These are phyloP conservation scores for Penicillium sp. DNA, from an alignment of 2,329 filamentous ascomycete species.

Conservation along the genomic window DNA sequence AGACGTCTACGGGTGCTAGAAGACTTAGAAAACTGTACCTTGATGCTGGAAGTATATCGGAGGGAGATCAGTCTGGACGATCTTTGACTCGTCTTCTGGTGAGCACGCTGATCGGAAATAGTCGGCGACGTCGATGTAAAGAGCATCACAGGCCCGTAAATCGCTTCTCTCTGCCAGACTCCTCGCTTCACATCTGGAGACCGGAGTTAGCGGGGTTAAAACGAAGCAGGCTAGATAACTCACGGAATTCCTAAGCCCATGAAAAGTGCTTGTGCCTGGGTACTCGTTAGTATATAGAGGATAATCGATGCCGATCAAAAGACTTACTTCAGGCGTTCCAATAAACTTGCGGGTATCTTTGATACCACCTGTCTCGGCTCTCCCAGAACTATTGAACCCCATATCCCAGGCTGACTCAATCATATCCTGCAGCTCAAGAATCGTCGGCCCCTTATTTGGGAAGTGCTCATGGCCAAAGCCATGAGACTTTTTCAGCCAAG, in stretches of 20 bases:
- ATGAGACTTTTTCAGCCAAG: slow-evolving; percentile 66
- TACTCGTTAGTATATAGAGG: slow-evolving; percentile 10
- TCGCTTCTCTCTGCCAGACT: slow-evolving; percentile 54
- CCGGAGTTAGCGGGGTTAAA: slow-evolving; percentile 9
- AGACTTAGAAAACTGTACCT: slow-evolving; percentile 45
- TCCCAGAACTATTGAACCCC: slow-evolving; percentile 73
- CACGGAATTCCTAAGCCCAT: slow-evolving; percentile 66
- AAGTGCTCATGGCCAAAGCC: slow-evolving; percentile 62
- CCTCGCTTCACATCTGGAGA: slow-evolving; percentile 58
- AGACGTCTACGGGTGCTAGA: not conserved
- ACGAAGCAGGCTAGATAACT: slow-evolving; percentile 26
- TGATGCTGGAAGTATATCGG: slow-evolving; percentile 90
- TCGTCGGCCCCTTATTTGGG: slow-evolving; percentile 63
- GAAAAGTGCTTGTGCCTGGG: slow-evolving; percentile 75
- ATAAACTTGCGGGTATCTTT: slow-evolving; percentile 91
- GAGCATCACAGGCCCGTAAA: slow-evolving; percentile 51
- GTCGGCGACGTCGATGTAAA: slow-evolving; percentile 67
- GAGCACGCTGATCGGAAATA: slow-evolving; percentile 67
- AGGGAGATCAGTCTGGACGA: slow-evolving; percentile 70
- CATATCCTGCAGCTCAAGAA: slow-evolving; percentile 78
- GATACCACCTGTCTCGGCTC: slow-evolving; percentile 82
- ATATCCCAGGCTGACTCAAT: slow-evolving; percentile 88
- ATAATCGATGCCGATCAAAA: not conserved
- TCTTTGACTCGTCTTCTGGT: slow-evolving; percentile 53
- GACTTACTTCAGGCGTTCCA: slow-evolving; percentile 76